Conservation (phyloP, 306 rosid genomes). For the Medicago ruthenica region DNA sequence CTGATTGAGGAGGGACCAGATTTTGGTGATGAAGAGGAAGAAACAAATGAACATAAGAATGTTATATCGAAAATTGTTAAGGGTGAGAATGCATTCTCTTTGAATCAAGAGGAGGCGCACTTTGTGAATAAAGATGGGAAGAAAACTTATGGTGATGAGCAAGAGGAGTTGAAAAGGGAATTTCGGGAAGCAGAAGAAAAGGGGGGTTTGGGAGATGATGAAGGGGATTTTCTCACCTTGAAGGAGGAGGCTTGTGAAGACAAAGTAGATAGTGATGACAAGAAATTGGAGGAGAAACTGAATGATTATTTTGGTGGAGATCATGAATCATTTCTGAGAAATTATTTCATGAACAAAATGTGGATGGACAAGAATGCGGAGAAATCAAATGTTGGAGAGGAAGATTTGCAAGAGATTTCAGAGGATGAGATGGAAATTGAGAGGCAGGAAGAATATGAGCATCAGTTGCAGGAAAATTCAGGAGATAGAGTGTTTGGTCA, state of each 20-base stretch:
- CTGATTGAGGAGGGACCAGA: slow-evolving; percentile 77
- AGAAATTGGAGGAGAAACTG: slow-evolving; percentile 58
- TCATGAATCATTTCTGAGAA: slow-evolving; percentile 60
- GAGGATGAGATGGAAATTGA: slow-evolving; percentile 78
- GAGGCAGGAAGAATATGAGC: slow-evolving; percentile 83
- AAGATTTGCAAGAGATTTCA: slow-evolving; percentile 61
- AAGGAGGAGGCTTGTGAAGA: slow-evolving; percentile 50
- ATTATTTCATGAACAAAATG: slow-evolving; percentile 65
- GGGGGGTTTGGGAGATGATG: slow-evolving; percentile 55
- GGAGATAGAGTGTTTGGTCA: slow-evolving; percentile 83
- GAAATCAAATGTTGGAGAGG: slow-evolving; percentile 50
- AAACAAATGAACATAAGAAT: slow-evolving; percentile 23
- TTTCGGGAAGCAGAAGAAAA: slow-evolving; percentile 58
- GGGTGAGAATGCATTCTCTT: neutral
- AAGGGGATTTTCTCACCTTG: slow-evolving; percentile 56
- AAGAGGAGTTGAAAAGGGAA: slow-evolving; percentile 64
- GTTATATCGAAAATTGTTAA: slow-evolving; percentile 27
- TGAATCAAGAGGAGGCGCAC: no score
- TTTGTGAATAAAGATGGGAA: slow-evolving; percentile 6
- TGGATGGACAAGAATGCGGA: slow-evolving; percentile 60
- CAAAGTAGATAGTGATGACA: slow-evolving; percentile 45
- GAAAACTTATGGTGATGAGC: slow-evolving; percentile 67
- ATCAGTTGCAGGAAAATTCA: slow-evolving; percentile 74
- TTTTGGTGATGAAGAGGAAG: slow-evolving; percentile 51
- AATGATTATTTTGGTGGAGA: slow-evolving; percentile 62